Evolutionary conservation across 2,329 filamentous ascomycete species (phyloP), one percentile per base, ranked within the genome.

Genomic region (Ilyonectria sp.): DNA sequence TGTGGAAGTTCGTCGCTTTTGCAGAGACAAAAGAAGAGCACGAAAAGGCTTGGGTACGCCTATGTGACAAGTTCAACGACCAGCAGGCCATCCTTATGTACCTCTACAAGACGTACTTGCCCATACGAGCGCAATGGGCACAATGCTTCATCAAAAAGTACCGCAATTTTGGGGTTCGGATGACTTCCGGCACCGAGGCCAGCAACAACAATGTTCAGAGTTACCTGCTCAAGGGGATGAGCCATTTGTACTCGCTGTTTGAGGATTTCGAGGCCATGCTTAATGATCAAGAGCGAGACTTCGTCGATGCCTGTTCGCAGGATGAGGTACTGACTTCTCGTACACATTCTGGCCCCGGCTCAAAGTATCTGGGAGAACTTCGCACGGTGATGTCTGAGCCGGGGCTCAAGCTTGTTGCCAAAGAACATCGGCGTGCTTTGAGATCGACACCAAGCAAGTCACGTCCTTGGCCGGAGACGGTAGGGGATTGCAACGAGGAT

Each of bases 121-220:
- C 62, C 37, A 46, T 60, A 60, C 37, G 54, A 23, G 21, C 21
- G 21, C 21, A 23, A 23, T 23, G 21, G 21, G 21, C 21, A 23
- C 21, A 23, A 23, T 23, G 21, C 21, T 23, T 23, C 21, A 23
- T 23, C 21, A 23, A 23, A 23, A 23, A 23, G 21, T 23, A 60
- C 44, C 62, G 62, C 55, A 65, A 65, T 53, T 65, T 65, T 40
- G 62, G 62, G 23, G 59, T 65, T 46, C 52, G 60, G 17, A 49
- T 63, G 19, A 63, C 60, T 35, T 63, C 60, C 26, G 60, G 60
- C 35, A 63, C 60, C 17, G 60, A 63, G 37, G 60, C 60, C 19
- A 63, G 60, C 37, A 63, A 56, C 60, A 63, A 63, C 60, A 56
- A 55, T 37, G 43, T 56, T 49, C 55, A 63, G 40, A 63, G 60